Conservation (phyloP, 164 flowering plant species). For the Paratinospora sagittata region DNA sequence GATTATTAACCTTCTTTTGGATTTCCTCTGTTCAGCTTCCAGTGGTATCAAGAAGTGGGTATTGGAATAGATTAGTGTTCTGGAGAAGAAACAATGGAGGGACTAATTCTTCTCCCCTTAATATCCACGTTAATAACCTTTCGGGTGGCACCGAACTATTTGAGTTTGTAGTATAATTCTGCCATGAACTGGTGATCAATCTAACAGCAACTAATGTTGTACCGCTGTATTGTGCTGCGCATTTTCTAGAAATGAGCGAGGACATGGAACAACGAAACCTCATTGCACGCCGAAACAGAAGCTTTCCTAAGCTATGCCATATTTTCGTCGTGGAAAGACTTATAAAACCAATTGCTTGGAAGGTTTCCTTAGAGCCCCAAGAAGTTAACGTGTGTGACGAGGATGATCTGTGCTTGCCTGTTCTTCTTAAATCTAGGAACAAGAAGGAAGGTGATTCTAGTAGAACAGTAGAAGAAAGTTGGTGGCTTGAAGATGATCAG, state of each 20-base stretch:
- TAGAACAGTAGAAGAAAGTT: constrained; percentile 65
- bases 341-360: constrained; percentile 97
- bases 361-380: constrained; percentile 75
- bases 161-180: constrained; percentile 48
- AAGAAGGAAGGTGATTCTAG: constrained; percentile 43
- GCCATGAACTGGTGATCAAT: constrained; percentile 79
- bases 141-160: constrained; percentile 38
- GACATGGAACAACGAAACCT: constrained; percentile 88
- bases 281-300: constrained; percentile 82
- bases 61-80: constrained; percentile 33
- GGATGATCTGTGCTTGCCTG: no score
- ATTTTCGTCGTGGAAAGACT: constrained; percentile 78
- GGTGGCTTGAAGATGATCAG: constrained; percentile 96
- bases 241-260: constrained; percentile 94
- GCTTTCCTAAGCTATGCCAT: constrained; percentile 84
- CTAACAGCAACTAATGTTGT: constrained; percentile 79
- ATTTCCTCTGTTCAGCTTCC: constrained; percentile 29
- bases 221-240: constrained; percentile 80
- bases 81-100: constrained; percentile 18
- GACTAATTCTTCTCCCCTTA: constrained; percentile 3
- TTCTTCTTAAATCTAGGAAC: no score
- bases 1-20: neutral
- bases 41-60: constrained; percentile 37
- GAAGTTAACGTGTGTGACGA: constrained; percentile 53
- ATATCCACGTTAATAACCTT: constrained; percentile 25